phyloP scores from a whole-genome alignment of 257 asterid species.

The Primulina eburnea region DNA sequence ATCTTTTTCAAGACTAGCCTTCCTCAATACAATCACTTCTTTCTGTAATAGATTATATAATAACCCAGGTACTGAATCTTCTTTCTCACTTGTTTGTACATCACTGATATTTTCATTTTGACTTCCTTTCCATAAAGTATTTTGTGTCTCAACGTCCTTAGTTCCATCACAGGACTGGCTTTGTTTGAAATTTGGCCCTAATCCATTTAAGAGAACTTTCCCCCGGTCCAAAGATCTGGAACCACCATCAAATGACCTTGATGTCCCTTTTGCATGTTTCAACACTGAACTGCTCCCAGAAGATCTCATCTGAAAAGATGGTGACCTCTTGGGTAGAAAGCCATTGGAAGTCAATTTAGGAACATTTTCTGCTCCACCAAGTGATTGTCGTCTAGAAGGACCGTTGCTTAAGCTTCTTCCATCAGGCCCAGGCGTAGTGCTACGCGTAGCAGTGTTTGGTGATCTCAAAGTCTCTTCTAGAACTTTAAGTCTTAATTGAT shows the following conservation, averaged over 20 bases:
- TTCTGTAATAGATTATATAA: constrained; percentile 82
- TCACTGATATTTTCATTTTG: constrained; percentile 65
- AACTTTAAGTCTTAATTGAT: constrained; percentile 71
- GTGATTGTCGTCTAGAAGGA: constrained; percentile 81
- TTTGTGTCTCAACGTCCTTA: constrained; percentile 60
- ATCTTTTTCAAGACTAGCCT: constrained; percentile 91
- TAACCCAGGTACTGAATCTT: constrained; percentile 78
- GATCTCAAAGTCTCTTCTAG: constrained; percentile 90
- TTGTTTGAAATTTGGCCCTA: constrained; percentile 85
- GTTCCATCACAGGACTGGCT: constrained; percentile 90
- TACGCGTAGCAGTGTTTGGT: constrained; percentile 51
- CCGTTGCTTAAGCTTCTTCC: constrained; percentile 76
- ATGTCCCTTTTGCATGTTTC: constrained; percentile 96
- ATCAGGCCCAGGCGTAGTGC: constrained; percentile 40
- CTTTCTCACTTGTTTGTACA: constrained; percentile 44
- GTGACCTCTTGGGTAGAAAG: constrained; percentile 86
- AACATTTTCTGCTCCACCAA: constrained; percentile 87
- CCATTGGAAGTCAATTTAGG: constrained; percentile 82
- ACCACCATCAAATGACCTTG: constrained; percentile 97
- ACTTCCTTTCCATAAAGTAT: constrained; percentile 60
- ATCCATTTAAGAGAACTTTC: constrained; percentile 76
- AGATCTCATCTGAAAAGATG: constrained; percentile 88
- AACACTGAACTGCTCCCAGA: constrained; percentile 82
- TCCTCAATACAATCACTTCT: constrained; percentile 84
- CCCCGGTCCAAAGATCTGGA: constrained; percentile 80